Evolutionary conservation across 768 basidiomycete genomes (phyloP).

Genomic region (Termitomyces bulborhizus): DNA sequence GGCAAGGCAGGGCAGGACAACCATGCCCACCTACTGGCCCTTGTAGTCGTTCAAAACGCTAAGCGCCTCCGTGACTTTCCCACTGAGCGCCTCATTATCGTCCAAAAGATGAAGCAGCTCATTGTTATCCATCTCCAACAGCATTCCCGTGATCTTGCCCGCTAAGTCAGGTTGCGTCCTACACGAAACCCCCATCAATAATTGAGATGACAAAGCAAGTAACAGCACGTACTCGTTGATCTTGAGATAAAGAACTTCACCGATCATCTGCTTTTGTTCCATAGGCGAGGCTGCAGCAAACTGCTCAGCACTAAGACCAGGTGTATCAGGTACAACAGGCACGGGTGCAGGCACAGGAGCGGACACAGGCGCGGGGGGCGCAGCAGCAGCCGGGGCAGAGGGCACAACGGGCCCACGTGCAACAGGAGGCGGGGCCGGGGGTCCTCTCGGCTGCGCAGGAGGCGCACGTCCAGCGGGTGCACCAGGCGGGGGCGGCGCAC

Average conservation of each 20-base stretch:
- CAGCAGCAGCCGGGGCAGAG: conserved; percentile 13
- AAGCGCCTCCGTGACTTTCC: conserved; percentile 91
- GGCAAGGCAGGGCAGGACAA: too few relatives aligned
- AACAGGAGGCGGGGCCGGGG: conserved; percentile 27
- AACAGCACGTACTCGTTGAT: conserved; percentile 61
- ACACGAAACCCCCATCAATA: conserved; percentile 2
- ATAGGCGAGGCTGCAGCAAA: conserved; percentile 57
- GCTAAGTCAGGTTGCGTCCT: conserved; percentile 90
- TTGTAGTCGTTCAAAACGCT: conserved; percentile 79
- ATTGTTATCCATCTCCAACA: conserved; percentile 96
- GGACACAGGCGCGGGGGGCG: conserved; percentile 14
- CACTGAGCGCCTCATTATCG: conserved; percentile 72
- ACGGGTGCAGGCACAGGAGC: conserved; percentile 25
- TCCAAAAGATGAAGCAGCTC: conserved; percentile 91
- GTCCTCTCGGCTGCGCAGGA: conserved; percentile 17
- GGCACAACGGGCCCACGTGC: conserved; percentile 31
- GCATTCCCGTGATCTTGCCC: conserved; percentile 98
- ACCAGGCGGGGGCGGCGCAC: background rate
- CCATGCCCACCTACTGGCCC: background rate
- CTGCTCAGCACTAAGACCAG: conserved; percentile 41
- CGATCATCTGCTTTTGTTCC: conserved; percentile 99
- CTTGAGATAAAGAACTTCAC: conserved; percentile 92
- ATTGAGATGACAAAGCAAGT: conserved; percentile 2
- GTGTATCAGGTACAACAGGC: conserved; percentile 27
- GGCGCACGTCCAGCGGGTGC: conserved; percentile 8